A percentile compares a stretch with the other conserved stretches of the same genome.
Evolutionary conservation across 169 alveolate genomes (phyloP).

Genomic region (Cryptosporidium sp.): DNA sequence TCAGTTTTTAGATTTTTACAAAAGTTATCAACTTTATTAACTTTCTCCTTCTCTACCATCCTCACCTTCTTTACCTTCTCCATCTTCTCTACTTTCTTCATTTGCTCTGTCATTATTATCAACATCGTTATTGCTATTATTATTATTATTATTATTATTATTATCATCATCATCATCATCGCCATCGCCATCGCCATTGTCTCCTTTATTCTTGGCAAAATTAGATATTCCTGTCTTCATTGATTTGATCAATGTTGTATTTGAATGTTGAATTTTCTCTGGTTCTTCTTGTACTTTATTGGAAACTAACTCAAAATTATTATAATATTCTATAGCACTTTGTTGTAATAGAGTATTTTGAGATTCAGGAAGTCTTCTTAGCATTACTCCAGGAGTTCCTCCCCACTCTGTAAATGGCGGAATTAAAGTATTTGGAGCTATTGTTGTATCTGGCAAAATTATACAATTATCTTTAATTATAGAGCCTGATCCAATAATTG

Average conservation of each 20-base stretch:
- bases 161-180: neutral
- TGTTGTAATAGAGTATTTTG: conserved; percentile 76
- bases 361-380: conserved; percentile 85
- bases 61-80: neutral
- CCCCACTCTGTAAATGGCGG: conserved; percentile 89
- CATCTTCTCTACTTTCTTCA: neutral
- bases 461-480: conserved; percentile 83
- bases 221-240: conserved; percentile 43
- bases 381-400: conserved; percentile 86
- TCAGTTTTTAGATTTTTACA: neutral
- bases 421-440: conserved; percentile 87
- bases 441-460: conserved; percentile 83
- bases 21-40: too few relatives aligned
- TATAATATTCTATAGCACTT: conserved; percentile 69
- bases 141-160: too few relatives aligned
- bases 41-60: neutral
- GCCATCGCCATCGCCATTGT: neutral
- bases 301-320: conserved; percentile 77
- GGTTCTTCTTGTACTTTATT: conserved; percentile 18
- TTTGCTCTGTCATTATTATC: neutral
- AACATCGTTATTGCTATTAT: neutral
- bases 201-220: neutral
- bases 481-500: conserved; percentile 85
- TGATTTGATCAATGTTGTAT: conserved; percentile 20
- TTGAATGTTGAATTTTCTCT: conserved; percentile 21